Conservation (phyloP, 306 rosid genomes). For the Quillaja saponaria region DNA sequence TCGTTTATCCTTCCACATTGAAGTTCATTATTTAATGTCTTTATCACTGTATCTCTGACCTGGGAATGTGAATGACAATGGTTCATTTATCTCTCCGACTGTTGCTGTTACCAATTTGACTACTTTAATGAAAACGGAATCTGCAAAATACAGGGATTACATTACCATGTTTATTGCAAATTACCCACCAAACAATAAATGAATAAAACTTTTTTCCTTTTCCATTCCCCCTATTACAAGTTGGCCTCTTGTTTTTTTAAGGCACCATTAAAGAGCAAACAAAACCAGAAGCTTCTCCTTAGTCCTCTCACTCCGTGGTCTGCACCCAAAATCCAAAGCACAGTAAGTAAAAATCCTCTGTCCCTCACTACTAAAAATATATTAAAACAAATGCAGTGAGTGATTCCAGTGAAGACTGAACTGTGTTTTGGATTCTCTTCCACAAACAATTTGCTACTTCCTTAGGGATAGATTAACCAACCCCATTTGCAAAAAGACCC, state of each 20-base stretch:
- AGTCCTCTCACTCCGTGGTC: constrained; percentile 15
- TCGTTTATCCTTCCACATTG: too few relatives aligned
- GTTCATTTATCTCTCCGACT: not conserved
- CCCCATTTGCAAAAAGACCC: constrained; percentile 27
- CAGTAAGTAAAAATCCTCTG: not conserved
- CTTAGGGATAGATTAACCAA: not conserved
- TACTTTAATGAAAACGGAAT: too few relatives aligned
- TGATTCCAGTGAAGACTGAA: too few relatives aligned
- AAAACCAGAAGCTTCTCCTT: constrained; percentile 51
- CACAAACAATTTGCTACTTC: constrained; percentile 13
- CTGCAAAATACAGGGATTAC: not conserved
- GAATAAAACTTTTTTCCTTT: too few relatives aligned
- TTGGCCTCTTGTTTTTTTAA: constrained; percentile 6
- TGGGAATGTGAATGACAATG: not conserved
- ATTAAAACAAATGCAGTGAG: not conserved
- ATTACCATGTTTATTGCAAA: not conserved
- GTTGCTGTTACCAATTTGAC: not conserved
- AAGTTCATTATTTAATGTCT: too few relatives aligned
- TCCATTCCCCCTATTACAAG: not conserved
- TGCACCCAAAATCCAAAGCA: not conserved
- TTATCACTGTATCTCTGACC: too few relatives aligned
- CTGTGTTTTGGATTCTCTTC: constrained; percentile 12
- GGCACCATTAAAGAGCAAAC: constrained; percentile 8
- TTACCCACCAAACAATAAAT: not conserved
- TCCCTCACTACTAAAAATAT: constrained; percentile 7